phyloP scores from a whole-genome alignment of 2,329 filamentous ascomycete species.

The Hypoxylon sp. region DNA sequence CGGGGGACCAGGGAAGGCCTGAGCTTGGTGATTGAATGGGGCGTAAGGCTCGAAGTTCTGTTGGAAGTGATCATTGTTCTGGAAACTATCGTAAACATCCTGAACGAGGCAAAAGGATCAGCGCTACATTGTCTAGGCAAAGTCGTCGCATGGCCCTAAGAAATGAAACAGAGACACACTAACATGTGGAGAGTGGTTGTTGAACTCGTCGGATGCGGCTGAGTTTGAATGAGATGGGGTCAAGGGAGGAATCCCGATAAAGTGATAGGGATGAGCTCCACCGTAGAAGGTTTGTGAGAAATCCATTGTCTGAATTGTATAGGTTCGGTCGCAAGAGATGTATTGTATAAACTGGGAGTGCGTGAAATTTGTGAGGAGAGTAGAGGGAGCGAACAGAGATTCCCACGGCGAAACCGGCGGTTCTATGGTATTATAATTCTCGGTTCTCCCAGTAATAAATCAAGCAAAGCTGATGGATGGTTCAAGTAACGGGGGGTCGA shows the following conservation, averaged over 20 bases:
- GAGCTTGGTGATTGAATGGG: conserved; percentile 59
- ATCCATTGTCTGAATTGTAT: conserved; percentile 61
- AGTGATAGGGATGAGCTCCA: conserved; percentile 67
- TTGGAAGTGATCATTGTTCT: conserved; percentile 64
- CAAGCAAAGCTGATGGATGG: conserved; percentile 41
- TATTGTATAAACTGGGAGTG: conserved; percentile 24
- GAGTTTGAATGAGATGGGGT: conserved; percentile 71
- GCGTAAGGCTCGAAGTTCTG: conserved; percentile 62
- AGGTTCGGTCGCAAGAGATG: conserved; percentile 23
- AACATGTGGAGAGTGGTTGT: conserved; percentile 69
- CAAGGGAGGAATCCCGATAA: conserved; percentile 67
- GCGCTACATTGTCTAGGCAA: conserved; percentile 49
- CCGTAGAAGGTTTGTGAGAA: conserved; percentile 67
- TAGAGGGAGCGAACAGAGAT: conserved; percentile 31
- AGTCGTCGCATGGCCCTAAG: conserved; percentile 44
- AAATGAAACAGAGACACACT: conserved; percentile 53
- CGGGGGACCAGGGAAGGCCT: conserved; percentile 63
- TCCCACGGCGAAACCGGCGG: conserved; percentile 43
- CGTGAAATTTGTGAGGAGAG: conserved; percentile 25
- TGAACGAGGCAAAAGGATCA: conserved; percentile 51
- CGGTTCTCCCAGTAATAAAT: conserved; percentile 34
- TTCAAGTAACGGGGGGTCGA: conserved; percentile 41
- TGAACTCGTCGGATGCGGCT: conserved; percentile 68
- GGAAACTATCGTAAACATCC: conserved; percentile 66
- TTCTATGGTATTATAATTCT: conserved; percentile 42